Evolutionary conservation across 148 eudicot species (phyloP).

Genomic region (Dysphania ambrosioides): DNA sequence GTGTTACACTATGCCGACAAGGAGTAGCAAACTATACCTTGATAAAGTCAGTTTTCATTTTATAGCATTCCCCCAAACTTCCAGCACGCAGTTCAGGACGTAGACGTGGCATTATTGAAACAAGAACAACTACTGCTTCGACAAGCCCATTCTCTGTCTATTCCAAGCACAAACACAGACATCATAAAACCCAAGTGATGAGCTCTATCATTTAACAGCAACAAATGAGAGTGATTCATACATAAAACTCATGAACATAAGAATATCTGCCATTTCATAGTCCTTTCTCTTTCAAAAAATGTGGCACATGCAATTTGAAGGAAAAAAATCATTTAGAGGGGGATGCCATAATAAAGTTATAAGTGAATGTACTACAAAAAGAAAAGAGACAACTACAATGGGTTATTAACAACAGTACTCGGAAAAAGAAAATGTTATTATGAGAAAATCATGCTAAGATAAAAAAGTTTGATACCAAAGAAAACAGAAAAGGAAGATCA

Average conservation of each 20-base stretch:
- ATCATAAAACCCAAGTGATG: not conserved
- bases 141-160: constrained; percentile 98
- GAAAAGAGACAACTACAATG: not conserved
- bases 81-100: constrained; percentile 57
- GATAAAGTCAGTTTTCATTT: constrained; percentile 70
- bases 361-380: not conserved
- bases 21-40: constrained; percentile 47
- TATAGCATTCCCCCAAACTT: constrained; percentile 72
- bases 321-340: not conserved
- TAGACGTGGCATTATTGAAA: constrained; percentile 87
- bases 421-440: too few species aligned
- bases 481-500: too few species aligned
- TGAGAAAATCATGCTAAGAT: too few species aligned
- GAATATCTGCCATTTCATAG: not conserved
- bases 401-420: not conserved
- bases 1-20: not conserved
- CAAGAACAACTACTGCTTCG: constrained; percentile 91
- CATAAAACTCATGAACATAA: not conserved
- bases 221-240: not conserved
- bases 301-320: not conserved
- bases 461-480: not conserved
- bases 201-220: constrained; percentile 3
- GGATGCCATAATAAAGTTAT: not conserved
- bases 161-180: constrained; percentile 21
- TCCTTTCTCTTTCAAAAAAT: not conserved